phyloP scores from a whole-genome alignment of 2,329 filamentous ascomycete species.

The Hymenotorrendiella dingleyae region DNA sequence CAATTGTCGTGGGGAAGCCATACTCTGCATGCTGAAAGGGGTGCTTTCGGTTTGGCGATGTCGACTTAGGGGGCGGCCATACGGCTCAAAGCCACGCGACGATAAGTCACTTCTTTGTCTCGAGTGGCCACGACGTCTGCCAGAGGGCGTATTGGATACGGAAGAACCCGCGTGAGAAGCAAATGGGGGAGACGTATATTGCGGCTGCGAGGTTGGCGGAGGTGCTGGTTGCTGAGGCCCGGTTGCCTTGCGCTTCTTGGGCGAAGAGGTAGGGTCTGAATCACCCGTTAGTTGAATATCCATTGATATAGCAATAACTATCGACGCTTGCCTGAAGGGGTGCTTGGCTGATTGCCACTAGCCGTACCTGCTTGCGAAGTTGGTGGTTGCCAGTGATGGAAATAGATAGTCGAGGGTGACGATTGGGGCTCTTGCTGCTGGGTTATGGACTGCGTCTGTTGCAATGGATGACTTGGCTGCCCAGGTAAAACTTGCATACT shows the following conservation, averaged over 20 bases:
- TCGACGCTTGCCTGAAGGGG: conserved; percentile 63
- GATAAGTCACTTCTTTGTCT: conserved; percentile 59
- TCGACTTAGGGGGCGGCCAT: conserved; percentile 37
- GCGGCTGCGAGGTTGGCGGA: conserved; percentile 40
- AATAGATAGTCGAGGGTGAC: conserved; percentile 76
- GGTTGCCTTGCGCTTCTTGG: conserved; percentile 77
- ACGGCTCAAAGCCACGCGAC: conserved; percentile 28
- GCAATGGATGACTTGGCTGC: conserved; percentile 41
- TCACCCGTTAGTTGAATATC: conserved; percentile 25
- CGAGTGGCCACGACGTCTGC: conserved; percentile 53
- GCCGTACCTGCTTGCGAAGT: conserved; percentile 51
- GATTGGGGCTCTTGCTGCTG: conserved; percentile 48
- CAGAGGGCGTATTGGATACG: conserved; percentile 45
- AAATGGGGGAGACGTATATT: conserved; percentile 49
- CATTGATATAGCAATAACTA: conserved; percentile 38
- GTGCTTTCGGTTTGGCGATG: conserved; percentile 27
- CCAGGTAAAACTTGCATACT: conserved; percentile 39
- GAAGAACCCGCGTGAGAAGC: conserved; percentile 48
- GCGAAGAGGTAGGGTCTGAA: conserved; percentile 64
- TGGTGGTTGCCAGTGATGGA: conserved; percentile 90
- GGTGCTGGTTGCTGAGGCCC: conserved; percentile 45
- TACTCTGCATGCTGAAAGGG: conserved; percentile 19
- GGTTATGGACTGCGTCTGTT: conserved; percentile 44
- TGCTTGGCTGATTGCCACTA: conserved; percentile 60
- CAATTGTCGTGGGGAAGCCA: conserved; percentile 18